Percentiles rank a stretch among this genome's conserved stretches.
Conservation (phyloP, 257 asterid genomes). For the Fraxinus excelsior region DNA sequence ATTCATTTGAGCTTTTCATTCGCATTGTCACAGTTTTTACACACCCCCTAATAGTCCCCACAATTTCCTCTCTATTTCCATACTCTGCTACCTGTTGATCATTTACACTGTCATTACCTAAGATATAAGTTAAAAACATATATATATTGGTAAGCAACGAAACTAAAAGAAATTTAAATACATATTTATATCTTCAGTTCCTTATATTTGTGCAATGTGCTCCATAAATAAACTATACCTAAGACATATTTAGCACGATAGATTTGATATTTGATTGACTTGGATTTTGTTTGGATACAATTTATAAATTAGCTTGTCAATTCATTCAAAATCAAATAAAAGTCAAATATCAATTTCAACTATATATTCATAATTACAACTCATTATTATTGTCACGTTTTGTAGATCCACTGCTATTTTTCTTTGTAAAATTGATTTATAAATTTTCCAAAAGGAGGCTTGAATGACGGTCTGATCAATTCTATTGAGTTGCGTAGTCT, state of each 20-base stretch:
- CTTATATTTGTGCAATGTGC: not conserved
- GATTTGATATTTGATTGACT: not conserved
- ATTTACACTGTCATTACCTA: not conserved
- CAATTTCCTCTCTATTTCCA: slow-evolving; percentile 52
- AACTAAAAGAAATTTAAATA: not conserved
- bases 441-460: too few relatives aligned
- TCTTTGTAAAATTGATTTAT: too few relatives aligned
- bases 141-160: too few relatives aligned
- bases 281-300: too few relatives aligned
- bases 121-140: too few relatives aligned
- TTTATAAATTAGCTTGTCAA: too few relatives aligned
- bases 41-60: slow-evolving; percentile 74
- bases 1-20: slow-evolving; percentile 27
- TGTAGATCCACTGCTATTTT: too few relatives aligned
- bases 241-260: not conserved
- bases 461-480: not conserved
- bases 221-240: not conserved
- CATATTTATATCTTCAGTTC: not conserved
- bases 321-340: too few relatives aligned
- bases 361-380: too few relatives aligned
- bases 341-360: too few relatives aligned
- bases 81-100: slow-evolving; percentile 60
- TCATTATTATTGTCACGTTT: too few relatives aligned
- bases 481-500: too few relatives aligned
- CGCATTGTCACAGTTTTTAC: slow-evolving; percentile 65